Evolutionary conservation across 805 yeast genomes (phyloP), one percentile per base, ranked within the genome.

Genomic region (Yarrowia sp.): DNA sequence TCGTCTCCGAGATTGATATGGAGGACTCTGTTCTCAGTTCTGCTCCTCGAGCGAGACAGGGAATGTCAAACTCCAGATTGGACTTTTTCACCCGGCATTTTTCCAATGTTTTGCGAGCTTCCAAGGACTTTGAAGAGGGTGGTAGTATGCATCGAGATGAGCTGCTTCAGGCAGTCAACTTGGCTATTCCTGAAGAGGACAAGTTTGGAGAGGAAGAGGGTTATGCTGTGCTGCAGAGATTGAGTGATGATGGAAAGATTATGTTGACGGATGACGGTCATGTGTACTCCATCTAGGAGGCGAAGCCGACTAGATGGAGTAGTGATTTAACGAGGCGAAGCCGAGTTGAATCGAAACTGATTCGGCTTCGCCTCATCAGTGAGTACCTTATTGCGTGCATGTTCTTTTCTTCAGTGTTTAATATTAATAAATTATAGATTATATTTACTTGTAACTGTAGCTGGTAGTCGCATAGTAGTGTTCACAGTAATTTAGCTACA

Each of bases 91-190:
- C 76, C 79, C 61, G 77, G 76, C n/a, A 70, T 73, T 35, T 80
- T 85, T 70, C 79, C 81, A 18, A 77, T 79, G 66, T 73, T 79
- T 11, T 77, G 83, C 18, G 85, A 87, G 1, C 74, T 73, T 28
- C 74, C 84, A 47, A 76, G 83, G 70, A 79, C 79, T 65, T 75
- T 81, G 4, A 78, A 65, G 80, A 78, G 18, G 81, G 79, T 32
- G 84, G 80, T 39, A 78, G 78, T 66, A 80, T 81, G 61, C 74
- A 80, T 0, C 68, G 76, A 9, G 77, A 74, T 5, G 70, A 73
- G 1, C 71, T 84, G 32, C 67, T 80, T 9, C 76, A 73, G 4
- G 76, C 74, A 43, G 75, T 84, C 33, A 84, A 84, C 67, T 78
- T 77, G 65, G 72, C 73, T 31, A 71, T 81, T 68, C 76, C 79